Conservation (phyloP, 78 protist species). For the Dictyostelium firmibasis region DNA sequence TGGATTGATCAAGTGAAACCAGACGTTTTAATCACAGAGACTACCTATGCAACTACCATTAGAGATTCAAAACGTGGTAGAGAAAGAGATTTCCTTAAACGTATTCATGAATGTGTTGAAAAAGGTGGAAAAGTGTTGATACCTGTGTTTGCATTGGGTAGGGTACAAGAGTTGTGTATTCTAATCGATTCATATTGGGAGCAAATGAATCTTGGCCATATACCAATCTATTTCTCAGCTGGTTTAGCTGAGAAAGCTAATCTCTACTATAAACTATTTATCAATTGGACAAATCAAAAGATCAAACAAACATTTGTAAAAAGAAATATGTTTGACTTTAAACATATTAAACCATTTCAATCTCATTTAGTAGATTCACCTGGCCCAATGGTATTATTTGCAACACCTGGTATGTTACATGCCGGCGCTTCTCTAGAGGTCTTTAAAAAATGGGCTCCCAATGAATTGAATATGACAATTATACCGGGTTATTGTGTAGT, state of each 20-base stretch:
- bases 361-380: conserved; percentile 39
- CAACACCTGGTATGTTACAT: conserved; percentile 99
- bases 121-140: conserved; percentile 94
- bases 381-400: conserved; percentile 95
- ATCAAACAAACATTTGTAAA: conserved; percentile 89
- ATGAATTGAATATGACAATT: conserved; percentile 91
- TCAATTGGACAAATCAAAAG: conserved; percentile 95
- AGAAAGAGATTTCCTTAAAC: conserved; percentile 94
- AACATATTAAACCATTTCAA: conserved; percentile 87
- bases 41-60: conserved; percentile 96
- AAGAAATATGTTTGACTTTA: conserved; percentile 92
- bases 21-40: conserved; percentile 96
- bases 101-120: conserved; percentile 89
- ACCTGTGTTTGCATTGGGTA: conserved; percentile 98
- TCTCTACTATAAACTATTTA: conserved; percentile 94
- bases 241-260: conserved; percentile 92
- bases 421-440: conserved; percentile 92
- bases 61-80: conserved; percentile 95
- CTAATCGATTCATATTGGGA: conserved; percentile 97
- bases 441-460: conserved; percentile 91
- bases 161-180: conserved; percentile 98
- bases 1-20: conserved; percentile 88
- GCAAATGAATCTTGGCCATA: conserved; percentile 85
- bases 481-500: conserved; percentile 97
- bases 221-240: conserved; percentile 93